Evolutionary conservation across 2,329 filamentous ascomycete genomes (phyloP).

Genomic region (Coniochaeta sp.): DNA sequence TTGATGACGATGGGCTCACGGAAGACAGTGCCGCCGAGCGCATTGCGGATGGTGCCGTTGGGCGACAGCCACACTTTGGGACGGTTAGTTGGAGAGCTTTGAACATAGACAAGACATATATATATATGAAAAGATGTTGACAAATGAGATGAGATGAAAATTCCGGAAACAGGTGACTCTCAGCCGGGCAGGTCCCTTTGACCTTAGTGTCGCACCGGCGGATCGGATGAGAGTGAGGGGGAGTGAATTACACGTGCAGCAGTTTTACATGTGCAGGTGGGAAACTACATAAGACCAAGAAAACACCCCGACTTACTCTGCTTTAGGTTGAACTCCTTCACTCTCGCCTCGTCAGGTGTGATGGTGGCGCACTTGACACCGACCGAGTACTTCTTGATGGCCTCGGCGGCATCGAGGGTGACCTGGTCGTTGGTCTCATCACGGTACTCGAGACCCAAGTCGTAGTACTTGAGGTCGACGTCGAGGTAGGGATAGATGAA

Average conservation of each 20-base stretch:
- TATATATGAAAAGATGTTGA: background rate
- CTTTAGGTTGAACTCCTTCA: constrained; percentile 98
- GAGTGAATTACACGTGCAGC: too few species aligned
- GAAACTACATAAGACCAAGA: background rate
- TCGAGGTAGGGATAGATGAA: constrained; percentile 95
- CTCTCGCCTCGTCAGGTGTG: constrained; percentile 92
- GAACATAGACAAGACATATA: background rate
- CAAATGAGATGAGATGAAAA: background rate
- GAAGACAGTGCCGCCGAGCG: constrained; percentile 90
- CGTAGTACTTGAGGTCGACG: constrained; percentile 97
- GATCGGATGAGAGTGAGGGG: background rate
- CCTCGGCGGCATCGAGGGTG: constrained; percentile 89
- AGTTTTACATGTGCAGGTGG: background rate
- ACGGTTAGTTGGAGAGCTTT: constrained; percentile 4
- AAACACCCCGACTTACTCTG: constrained; percentile 59
- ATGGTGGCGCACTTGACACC: constrained; percentile 99
- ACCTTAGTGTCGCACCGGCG: background rate
- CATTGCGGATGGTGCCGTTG: constrained; percentile 79
- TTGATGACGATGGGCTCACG: constrained; percentile 97
- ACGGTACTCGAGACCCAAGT: constrained; percentile 86
- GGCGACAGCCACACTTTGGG: constrained; percentile 88
- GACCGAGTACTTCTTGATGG: constrained; percentile 98
- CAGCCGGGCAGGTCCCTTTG: background rate
- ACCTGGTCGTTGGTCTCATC: constrained; percentile 96
- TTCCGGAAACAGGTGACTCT: background rate